Base-by-base conservation (phyloP, 116 monocot genomes). In the Iris pallida region DNA sequence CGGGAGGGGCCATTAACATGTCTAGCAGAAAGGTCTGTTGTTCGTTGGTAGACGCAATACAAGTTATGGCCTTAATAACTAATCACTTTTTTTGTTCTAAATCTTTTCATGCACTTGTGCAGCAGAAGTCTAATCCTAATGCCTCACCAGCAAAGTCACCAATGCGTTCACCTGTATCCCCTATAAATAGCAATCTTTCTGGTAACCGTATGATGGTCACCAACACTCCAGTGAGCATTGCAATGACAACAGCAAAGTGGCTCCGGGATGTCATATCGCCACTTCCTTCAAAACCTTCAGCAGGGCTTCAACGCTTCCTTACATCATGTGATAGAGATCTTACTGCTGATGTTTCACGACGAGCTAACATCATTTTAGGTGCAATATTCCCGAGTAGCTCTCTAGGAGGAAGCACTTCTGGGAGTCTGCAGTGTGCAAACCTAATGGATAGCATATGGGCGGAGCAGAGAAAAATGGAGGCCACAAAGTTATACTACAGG, bases 211-310 rank as follows among this genome's bases (percentile, higher is more conserved):
- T 41, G 68, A 73, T 65, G 58, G 72, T 66, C 57, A 64, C 73
- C n/a, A 61, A 47, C 42, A 80, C 85, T 42, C 85, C 85, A 59
- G 85, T 85, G 44, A 85, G 80, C 74, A 71, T 71, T 13, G 80
- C 85, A 45, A 77, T 85, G 77, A 85, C 85, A 45, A 85, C 85
- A 53, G 85, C 85, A 77, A 85, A 80, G 64, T 85, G 85, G 85
- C 85, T 85, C 11, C 70, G 85, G 3, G 74, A 42, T 42, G 51
- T 79, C 17, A 74, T 80, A 45, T 77, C 76, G 52, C 85, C 85
- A 63, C 78, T 80, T 59, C 74, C 77, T 74, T 80, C 71, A 68
- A 74, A 59, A 57, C 85, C 85, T 63, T 70, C 80, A 14, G 51
- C 61, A 62, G 80, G 74, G 43, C 77, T 85, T 59, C 71, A 57